phyloP scores from a whole-genome alignment of 345 rosid species.

The Eucalyptus sp. region DNA sequence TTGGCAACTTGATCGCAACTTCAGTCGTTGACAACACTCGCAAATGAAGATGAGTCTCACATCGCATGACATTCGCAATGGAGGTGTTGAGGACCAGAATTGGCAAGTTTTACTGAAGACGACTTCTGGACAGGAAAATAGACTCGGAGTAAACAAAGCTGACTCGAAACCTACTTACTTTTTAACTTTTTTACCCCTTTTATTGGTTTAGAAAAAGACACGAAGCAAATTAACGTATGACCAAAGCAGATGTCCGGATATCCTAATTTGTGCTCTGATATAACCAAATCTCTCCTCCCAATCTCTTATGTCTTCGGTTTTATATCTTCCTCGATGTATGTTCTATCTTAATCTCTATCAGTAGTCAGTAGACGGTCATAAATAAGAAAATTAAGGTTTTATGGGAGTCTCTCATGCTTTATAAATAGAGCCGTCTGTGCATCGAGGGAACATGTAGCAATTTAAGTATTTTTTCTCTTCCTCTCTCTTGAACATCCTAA shows the following conservation, averaged over 20 bases:
- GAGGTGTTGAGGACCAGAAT: neutral
- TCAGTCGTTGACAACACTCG: neutral
- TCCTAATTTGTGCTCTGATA: neutral
- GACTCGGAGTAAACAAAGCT: neutral
- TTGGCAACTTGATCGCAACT: neutral
- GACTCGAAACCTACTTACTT: neutral
- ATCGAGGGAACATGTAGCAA: no score
- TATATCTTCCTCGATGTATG: neutral
- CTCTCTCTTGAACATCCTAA: no score
- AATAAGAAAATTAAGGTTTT: no score
- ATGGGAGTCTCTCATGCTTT: no score
- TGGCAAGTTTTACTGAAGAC: neutral
- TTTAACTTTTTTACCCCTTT: neutral
- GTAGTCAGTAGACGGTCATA: neutral
- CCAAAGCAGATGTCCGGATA: neutral
- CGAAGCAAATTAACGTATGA: neutral
- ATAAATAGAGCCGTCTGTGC: no score
- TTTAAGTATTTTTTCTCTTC: no score
- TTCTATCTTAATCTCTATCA: neutral
- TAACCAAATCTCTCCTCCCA: neutral
- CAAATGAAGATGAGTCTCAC: neutral
- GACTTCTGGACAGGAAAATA: neutral
- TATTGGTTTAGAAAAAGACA: neutral
- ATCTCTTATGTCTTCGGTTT: neutral
- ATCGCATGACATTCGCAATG: neutral